Percentiles rank a stretch among this genome's conserved stretches.
Conservation (phyloP, 2,329 filamentous ascomycete species). For the Phoma sp. region DNA sequence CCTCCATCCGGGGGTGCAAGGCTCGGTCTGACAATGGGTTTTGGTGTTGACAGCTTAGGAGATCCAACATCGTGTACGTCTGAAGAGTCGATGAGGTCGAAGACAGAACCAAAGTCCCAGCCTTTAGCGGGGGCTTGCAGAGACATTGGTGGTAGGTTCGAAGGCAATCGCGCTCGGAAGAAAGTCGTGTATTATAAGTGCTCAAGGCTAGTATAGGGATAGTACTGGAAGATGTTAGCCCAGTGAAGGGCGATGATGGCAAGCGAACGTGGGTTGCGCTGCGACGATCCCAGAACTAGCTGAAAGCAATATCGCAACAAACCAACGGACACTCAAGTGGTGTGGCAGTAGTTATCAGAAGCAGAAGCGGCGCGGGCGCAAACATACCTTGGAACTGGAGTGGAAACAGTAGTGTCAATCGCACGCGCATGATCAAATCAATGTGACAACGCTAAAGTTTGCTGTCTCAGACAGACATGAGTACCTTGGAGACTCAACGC, state of each 20-base stretch:
- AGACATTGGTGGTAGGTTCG: constrained; percentile 33
- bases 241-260: constrained; percentile 2
- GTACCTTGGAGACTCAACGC: constrained; percentile 10
- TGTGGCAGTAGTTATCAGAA: constrained; percentile 4
- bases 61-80: constrained; percentile 30
- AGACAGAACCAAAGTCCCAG: constrained; percentile 56
- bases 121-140: constrained; percentile 44
- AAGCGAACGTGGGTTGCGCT: constrained; percentile 2
- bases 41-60: constrained; percentile 22
- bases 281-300: neutral
- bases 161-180: neutral
- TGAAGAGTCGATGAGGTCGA: constrained; percentile 48
- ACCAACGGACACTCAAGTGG: too few species aligned
- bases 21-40: constrained; percentile 4
- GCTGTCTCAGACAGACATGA: constrained; percentile 18
- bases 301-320: too few species aligned
- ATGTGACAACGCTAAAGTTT: constrained; percentile 12
- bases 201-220: constrained; percentile 21
- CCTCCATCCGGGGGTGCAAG: constrained; percentile 19
- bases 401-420: constrained; percentile 37
- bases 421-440: constrained; percentile 40
- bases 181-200: constrained; percentile 7
- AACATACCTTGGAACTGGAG: constrained; percentile 36
- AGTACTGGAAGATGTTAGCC: constrained; percentile 24
- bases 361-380: constrained; percentile 7